These are phyloP conservation scores for Lathyrus sativus DNA, from an alignment of 306 rosid species.

Conservation along the genomic window DNA sequence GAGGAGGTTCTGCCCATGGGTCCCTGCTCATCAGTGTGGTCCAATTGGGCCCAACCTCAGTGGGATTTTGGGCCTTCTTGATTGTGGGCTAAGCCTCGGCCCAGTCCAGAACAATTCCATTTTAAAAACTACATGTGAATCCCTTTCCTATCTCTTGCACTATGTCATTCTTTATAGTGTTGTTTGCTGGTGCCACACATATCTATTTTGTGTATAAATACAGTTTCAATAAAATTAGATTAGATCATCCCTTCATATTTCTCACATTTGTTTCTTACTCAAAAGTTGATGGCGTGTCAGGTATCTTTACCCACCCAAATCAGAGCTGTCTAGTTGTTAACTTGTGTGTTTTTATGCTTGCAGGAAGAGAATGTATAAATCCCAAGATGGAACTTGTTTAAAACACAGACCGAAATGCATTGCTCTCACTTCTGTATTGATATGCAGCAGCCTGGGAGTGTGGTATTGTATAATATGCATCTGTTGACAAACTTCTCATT, in stretches of 20 bases:
- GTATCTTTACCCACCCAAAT: conserved; percentile 13
- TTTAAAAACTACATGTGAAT: neutral
- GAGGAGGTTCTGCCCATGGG: no score
- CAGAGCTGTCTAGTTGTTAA: conserved; percentile 15
- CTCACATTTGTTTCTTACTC: conserved; percentile 19
- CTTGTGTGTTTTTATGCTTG: conserved; percentile 43
- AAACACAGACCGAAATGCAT: conserved; percentile 31
- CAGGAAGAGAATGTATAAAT: conserved; percentile 64
- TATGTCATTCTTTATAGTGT: neutral
- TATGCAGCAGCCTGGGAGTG: conserved; percentile 44
- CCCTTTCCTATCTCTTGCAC: conserved; percentile 1
- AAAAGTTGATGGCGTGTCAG: neutral
- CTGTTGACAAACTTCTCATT: conserved; percentile 37
- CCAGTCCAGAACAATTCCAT: no score
- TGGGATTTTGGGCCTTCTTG: no score
- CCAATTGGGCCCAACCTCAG: no score
- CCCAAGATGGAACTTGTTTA: conserved; percentile 49
- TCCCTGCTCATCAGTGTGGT: no score
- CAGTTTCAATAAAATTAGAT: conserved; percentile 8
- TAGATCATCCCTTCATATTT: conserved; percentile 21
- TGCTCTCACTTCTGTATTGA: conserved; percentile 35
- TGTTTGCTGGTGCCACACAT: conserved; percentile 8
- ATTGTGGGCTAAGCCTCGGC: no score
- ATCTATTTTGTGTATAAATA: conserved; percentile 4
- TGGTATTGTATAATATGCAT: conserved; percentile 43